Evolutionary conservation across 2,329 filamentous ascomycete species (phyloP).

Genomic region (Juglanconis sp.): DNA sequence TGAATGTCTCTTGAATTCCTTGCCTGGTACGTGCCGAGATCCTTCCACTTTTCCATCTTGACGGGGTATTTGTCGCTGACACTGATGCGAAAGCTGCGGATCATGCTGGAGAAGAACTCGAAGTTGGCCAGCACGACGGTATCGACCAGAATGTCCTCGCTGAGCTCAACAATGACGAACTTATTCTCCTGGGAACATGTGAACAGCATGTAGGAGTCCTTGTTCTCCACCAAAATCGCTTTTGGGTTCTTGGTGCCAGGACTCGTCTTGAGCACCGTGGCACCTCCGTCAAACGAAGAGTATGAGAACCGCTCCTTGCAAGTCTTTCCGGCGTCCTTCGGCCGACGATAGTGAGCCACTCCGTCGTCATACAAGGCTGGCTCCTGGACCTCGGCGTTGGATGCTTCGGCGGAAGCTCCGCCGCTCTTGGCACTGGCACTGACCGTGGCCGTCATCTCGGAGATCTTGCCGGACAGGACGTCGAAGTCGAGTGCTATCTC

Average conservation of each 20-base stretch:
- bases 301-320: conserved; percentile 98
- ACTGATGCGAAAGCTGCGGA: conserved; percentile 84
- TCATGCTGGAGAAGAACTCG: conserved; percentile 98
- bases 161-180: conserved; percentile 91
- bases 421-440: conserved; percentile 15
- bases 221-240: conserved; percentile 89
- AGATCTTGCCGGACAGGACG: conserved; percentile 43
- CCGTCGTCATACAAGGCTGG: conserved; percentile 45
- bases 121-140: conserved; percentile 97
- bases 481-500: conserved; percentile 69
- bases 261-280: conserved; percentile 88
- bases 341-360: conserved; percentile 58
- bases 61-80: conserved; percentile 94
- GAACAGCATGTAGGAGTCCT: conserved; percentile 97
- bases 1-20: conserved; percentile 92
- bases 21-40: conserved; percentile 84
- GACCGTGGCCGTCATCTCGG: conserved; percentile 36
- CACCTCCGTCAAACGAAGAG: conserved; percentile 94
- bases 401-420: conserved; percentile 18
- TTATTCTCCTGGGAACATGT: conserved; percentile 85
- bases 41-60: conserved; percentile 87
- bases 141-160: conserved; percentile 81
- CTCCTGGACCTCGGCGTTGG: conserved; percentile 32
- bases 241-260: conserved; percentile 82
- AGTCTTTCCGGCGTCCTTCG: conserved; percentile 92